A percentile compares a stretch with the other conserved stretches of the same genome.
These are phyloP conservation scores for Jasminum sambac DNA, from an alignment of 257 asterid genomes.

Conservation along the genomic window DNA sequence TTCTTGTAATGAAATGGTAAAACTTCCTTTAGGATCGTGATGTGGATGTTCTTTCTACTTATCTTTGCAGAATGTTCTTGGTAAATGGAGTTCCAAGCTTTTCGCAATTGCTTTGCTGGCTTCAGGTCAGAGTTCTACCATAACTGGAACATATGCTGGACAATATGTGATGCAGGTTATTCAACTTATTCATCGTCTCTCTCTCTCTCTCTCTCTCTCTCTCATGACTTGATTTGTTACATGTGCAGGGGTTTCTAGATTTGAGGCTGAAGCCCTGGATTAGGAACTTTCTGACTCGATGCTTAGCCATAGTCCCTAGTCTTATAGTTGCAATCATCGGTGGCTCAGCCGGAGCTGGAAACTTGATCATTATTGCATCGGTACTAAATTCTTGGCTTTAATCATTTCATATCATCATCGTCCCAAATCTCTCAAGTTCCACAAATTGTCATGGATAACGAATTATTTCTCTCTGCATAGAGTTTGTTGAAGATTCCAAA, in stretches of 20 bases:
- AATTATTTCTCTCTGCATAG: not conserved
- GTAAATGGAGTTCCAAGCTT: conserved; percentile 94
- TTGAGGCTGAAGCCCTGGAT: conserved; percentile 90
- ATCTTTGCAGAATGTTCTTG: conserved; percentile 64
- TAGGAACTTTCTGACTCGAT: conserved; percentile 76
- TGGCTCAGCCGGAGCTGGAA: conserved; percentile 87
- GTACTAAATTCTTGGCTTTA: conserved; percentile 35
- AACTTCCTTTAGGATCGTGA: not conserved
- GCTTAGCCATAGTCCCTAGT: conserved; percentile 93
- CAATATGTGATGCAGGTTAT: conserved; percentile 96
- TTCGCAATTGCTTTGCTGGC: conserved; percentile 95
- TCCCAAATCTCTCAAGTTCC: not conserved
- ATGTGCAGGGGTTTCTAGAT: conserved; percentile 82
- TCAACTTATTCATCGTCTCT: conserved; percentile 9
- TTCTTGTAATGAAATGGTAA: not conserved
- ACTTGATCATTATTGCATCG: conserved; percentile 86
- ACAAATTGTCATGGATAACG: not conserved
- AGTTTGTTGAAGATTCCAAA: not conserved
- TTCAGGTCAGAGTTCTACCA: conserved; percentile 96
- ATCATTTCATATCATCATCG: not conserved
- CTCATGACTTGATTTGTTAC: conserved; percentile 1
- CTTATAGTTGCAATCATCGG: conserved; percentile 77
- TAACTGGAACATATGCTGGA: conserved; percentile 97
- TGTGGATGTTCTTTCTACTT: conserved; percentile 10
- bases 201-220: not conserved